Conservation (phyloP, 2,329 filamentous ascomycete genomes). For the Coniella lustricola region DNA sequence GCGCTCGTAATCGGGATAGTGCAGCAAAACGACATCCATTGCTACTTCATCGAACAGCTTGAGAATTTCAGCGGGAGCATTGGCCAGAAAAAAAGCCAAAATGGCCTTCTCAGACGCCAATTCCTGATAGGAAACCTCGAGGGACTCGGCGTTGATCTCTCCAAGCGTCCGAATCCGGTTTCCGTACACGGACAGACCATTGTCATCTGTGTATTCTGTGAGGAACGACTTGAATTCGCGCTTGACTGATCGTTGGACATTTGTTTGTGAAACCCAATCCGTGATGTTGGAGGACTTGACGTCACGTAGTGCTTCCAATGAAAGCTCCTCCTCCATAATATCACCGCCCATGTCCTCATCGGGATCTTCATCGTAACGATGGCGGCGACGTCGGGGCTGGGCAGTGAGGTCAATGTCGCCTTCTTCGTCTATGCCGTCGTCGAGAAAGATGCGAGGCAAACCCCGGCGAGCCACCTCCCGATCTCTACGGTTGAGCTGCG, state of each 20-base stretch:
- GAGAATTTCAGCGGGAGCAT: conserved; percentile 89
- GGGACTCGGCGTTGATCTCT: conserved; percentile 90
- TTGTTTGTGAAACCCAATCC: conserved; percentile 87
- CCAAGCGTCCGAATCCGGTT: conserved; percentile 91
- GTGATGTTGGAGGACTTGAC: conserved; percentile 90
- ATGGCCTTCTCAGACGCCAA: conserved; percentile 86
- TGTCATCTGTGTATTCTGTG: conserved; percentile 88
- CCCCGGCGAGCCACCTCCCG: conserved; percentile 57
- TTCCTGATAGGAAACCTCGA: conserved; percentile 95
- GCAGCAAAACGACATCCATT: conserved; percentile 90
- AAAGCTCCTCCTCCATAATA: conserved; percentile 92
- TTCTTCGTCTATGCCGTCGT: conserved; percentile 74
- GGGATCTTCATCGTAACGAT: conserved; percentile 88
- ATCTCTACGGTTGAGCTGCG: conserved; percentile 66
- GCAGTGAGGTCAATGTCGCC: conserved; percentile 76
- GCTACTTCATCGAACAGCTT: conserved; percentile 95
- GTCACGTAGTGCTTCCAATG: conserved; percentile 83
- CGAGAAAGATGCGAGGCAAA: conserved; percentile 57
- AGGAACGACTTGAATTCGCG: conserved; percentile 96
- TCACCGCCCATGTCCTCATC: conserved; percentile 89
- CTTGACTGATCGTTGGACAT: conserved; percentile 87
- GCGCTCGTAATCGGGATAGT: conserved; percentile 95
- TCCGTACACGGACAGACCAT: conserved; percentile 87
- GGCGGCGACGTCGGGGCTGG: conserved; percentile 76
- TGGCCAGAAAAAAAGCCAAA: conserved; percentile 90